phyloP scores from a whole-genome alignment of 192 early-diverging fungal species.

The Funneliformis geosporum region DNA sequence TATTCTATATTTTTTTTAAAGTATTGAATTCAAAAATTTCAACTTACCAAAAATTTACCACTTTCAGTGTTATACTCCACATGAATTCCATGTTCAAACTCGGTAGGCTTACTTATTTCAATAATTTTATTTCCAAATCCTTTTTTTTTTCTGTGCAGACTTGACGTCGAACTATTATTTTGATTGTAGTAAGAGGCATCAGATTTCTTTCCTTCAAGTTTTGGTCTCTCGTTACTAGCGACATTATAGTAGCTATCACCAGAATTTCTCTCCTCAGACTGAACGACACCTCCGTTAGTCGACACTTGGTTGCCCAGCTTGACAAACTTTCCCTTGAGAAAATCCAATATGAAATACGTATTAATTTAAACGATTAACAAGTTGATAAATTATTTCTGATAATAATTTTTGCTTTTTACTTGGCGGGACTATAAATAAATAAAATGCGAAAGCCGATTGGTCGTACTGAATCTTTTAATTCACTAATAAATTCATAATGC shows the following conservation, averaged over 20 bases:
- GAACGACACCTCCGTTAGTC: slow-evolving; percentile 13
- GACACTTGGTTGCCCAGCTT: slow-evolving; percentile 25
- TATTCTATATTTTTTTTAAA: no score
- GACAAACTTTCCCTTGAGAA: slow-evolving; percentile 19
- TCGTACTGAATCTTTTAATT: neutral
- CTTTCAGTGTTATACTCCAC: slow-evolving; percentile 54
- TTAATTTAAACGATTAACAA: neutral
- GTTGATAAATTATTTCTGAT: neutral
- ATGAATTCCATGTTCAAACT: slow-evolving; percentile 60
- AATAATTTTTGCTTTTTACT: neutral
- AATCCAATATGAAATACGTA: slow-evolving; percentile 16
- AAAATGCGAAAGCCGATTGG: neutral
- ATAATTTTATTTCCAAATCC: slow-evolving; percentile 46
- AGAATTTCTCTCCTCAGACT: neutral
- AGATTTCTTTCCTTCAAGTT: neutral
- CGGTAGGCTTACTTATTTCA: slow-evolving; percentile 55
- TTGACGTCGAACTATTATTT: slow-evolving; percentile 12
- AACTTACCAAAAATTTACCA: slow-evolving; percentile 53
- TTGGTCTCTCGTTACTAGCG: neutral
- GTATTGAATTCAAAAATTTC: neutral
- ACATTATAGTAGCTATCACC: neutral
- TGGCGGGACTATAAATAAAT: neutral
- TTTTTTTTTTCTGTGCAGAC: slow-evolving; percentile 34
- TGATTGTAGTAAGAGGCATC: neutral
- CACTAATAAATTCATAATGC: neutral